Percentiles rank a stretch among this genome's conserved stretches.
These are phyloP conservation scores for Fusarium palustre DNA, from an alignment of 2,329 filamentous ascomycete genomes.

Conservation along the genomic window DNA sequence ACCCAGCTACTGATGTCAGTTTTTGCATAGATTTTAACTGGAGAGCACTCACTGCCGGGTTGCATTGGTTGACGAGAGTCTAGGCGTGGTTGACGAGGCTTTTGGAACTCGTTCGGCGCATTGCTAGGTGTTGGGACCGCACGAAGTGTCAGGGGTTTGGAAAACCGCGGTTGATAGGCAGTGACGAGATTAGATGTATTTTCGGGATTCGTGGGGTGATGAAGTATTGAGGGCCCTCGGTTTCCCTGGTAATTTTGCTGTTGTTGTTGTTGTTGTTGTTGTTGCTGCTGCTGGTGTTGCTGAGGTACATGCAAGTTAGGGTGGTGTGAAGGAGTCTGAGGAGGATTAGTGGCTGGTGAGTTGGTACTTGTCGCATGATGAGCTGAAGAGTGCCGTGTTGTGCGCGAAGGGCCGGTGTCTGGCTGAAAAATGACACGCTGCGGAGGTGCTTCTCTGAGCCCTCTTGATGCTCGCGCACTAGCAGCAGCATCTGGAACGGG, in stretches of 20 bases:
- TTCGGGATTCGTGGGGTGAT: conserved; percentile 67
- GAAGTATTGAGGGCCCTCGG: conserved; percentile 59
- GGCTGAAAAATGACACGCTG: conserved; percentile 88
- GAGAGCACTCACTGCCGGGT: conserved; percentile 68
- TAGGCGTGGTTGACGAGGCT: conserved; percentile 56
- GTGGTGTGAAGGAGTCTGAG: conserved; percentile 51
- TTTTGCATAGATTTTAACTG: background rate
- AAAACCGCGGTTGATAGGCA: conserved; percentile 75
- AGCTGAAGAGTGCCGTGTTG: conserved; percentile 68
- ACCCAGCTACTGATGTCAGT: conserved; percentile 59
- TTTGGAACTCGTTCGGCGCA: conserved; percentile 73
- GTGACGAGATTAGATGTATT: conserved; percentile 71
- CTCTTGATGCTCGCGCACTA: conserved; percentile 69
- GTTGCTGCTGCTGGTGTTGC: conserved; percentile 34
- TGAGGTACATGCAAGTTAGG: conserved; percentile 50
- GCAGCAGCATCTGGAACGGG: conserved; percentile 64
- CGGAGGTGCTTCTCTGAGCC: conserved; percentile 83
- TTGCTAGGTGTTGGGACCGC: conserved; percentile 81
- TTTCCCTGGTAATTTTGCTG: conserved; percentile 48
- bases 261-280: conserved; percentile 42
- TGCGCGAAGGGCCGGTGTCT: conserved; percentile 74
- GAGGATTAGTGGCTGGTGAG: conserved; percentile 45
- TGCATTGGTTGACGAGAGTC: conserved; percentile 60
- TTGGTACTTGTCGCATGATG: conserved; percentile 54
- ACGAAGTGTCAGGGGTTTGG: conserved; percentile 73